Evolutionary conservation across 2,329 filamentous ascomycete genomes (phyloP).

Genomic region (Xylaria sp.): DNA sequence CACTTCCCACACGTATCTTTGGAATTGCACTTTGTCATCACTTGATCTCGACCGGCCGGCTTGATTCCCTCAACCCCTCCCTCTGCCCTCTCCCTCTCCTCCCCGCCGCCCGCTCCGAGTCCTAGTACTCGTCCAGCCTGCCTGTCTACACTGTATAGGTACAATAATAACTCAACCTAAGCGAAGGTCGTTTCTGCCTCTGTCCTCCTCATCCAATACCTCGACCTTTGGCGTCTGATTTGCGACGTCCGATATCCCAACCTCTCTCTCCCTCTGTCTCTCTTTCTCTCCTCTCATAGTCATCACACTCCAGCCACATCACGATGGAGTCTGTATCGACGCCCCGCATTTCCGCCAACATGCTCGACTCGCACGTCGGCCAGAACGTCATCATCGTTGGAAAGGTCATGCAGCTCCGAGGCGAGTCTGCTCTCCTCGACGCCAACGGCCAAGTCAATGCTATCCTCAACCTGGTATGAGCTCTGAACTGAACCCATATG

Average conservation of each 20-base stretch:
- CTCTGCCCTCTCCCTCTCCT: background rate
- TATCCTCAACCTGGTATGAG: constrained; percentile 73
- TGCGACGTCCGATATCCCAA: constrained; percentile 10
- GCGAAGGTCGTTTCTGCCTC: background rate
- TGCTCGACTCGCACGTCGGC: constrained; percentile 79
- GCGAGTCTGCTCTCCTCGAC: constrained; percentile 83
- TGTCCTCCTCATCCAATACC: background rate
- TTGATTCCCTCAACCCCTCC: background rate
- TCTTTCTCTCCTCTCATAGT: background rate
- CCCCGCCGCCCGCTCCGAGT: background rate
- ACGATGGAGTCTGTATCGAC: constrained; percentile 76
- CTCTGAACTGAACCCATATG: no score
- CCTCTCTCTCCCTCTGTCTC: background rate
- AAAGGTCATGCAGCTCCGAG: constrained; percentile 82
- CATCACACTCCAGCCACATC: background rate
- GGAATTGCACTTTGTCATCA: background rate
- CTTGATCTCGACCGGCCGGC: background rate
- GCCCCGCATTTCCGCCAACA: constrained; percentile 83
- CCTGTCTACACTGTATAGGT: no score
- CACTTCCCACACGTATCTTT: background rate
- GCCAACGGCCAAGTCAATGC: constrained; percentile 81
- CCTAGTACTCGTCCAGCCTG: no score
- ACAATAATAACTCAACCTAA: constrained; percentile 1
- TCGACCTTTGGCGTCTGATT: background rate
- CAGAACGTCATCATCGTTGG: constrained; percentile 86